Percentiles rank a stretch among this genome's conserved stretches.
These are phyloP conservation scores for Backusella liffmaniae DNA, from an alignment of 192 early-diverging fungal genomes.

Conservation along the genomic window DNA sequence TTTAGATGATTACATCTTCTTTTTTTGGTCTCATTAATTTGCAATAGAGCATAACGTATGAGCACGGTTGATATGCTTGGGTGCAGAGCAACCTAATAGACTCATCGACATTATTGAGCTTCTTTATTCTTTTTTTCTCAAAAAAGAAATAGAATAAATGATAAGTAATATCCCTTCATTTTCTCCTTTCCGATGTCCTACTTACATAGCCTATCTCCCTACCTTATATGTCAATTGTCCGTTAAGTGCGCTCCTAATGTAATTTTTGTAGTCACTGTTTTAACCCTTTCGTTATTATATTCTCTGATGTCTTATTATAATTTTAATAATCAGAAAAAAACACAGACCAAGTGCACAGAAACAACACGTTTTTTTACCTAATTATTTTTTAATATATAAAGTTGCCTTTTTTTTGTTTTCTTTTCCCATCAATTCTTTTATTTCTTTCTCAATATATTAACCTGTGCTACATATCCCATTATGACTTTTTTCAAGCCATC, in stretches of 20 bases:
- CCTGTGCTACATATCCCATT: neutral
- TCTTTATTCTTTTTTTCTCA: neutral
- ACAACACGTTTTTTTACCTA: neutral
- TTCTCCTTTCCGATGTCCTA: neutral
- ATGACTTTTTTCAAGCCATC: neutral
- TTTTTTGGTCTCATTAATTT: neutral
- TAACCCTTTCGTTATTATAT: neutral
- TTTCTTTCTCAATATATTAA: neutral
- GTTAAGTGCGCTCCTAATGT: neutral
- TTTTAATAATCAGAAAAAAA: neutral
- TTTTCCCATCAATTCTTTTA: neutral
- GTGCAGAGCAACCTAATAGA: neutral
- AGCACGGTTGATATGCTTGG: neutral
- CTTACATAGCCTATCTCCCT: neutral
- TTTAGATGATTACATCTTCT: neutral
- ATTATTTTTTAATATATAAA: neutral
- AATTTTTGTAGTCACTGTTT: neutral
- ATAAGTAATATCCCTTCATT: neutral
- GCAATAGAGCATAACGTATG: neutral
- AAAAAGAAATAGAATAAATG: neutral
- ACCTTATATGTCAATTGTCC: neutral
- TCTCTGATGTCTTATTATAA: neutral
- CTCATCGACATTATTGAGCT: neutral
- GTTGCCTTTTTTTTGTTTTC: slow-evolving; percentile 1
- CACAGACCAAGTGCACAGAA: neutral